Percentiles rank a stretch among this genome's conserved stretches.
phyloP scores from a whole-genome alignment of 78 protist species.

The Dictyostelium discoideum region DNA sequence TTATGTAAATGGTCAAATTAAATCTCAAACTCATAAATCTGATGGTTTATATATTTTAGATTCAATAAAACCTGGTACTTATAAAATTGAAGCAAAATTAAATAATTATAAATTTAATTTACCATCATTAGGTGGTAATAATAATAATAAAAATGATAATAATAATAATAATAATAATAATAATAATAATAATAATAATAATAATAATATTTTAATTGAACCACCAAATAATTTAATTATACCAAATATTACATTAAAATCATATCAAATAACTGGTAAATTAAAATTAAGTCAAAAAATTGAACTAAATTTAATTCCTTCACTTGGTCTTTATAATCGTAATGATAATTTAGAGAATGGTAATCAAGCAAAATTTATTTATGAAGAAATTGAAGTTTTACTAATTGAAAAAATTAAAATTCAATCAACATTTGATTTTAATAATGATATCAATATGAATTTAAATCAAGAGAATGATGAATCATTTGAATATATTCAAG shows the following conservation, averaged over 20 bases:
- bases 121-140: background rate
- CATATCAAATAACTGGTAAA: background rate
- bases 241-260: background rate
- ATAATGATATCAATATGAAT: background rate
- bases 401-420: background rate
- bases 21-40: background rate
- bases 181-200: too few species aligned
- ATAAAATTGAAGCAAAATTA: constrained; percentile 27
- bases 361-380: background rate
- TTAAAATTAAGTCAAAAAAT: background rate
- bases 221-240: background rate
- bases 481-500: background rate
- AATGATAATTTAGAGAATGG: background rate
- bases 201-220: background rate
- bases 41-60: constrained; percentile 31
- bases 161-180: too few species aligned
- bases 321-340: background rate
- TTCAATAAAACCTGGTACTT: constrained; percentile 17
- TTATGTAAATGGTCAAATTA: constrained; percentile 16
- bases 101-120: background rate
- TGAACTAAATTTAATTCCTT: background rate
- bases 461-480: background rate
- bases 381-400: background rate
- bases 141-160: too few species aligned
- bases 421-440: background rate